Base-by-base conservation (phyloP, 1,284 basidiomycete species). In the Rhodotorula sp. region DNA sequence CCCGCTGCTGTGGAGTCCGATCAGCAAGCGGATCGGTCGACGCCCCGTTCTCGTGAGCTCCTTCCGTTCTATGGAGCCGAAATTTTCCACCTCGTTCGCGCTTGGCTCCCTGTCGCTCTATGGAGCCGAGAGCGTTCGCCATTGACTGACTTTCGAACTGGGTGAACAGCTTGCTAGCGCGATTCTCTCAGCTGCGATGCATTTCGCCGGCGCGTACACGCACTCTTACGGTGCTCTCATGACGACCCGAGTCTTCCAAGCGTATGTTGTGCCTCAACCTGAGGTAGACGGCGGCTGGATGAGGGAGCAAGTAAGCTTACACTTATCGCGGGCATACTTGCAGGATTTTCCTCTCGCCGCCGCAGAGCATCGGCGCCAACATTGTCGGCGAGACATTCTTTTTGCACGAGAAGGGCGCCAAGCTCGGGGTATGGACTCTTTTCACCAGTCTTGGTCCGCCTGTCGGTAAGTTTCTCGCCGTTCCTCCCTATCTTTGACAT, bases 371-470 rank as follows among this genome's bases (percentile, higher is more conserved):
- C 43, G 74, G 74, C 16, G 66, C 66, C 2, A 56, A 57, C 19
- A 62, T 67, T 38, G 60, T 71, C 21, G 56, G 43, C 48, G 74
- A 75, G 60, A 73, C 73, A 69, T 73, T 71, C 65, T 75, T 75
- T 66, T 55, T 43, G n/a, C 71, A 73, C 64, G 71, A 75, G 64
- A 66, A 66, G 31, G 71, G 71, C 2, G 60, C 26, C 31, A 64
- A 54, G 50, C 16, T 66, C 38, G 71, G 74, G 21, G 45, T 75
- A 14, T 75, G 74, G 74, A 72, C 74, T 6, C 56, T 73, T 1
- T 23, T 75, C 4, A 66, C 60, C 28, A 55, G 54, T 18, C 48
- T 61, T 18, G n/a, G 59, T 49, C 28, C 26, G 16, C 28, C 59
- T 10, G 54, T 55, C 26, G 50, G 50, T 52, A 16, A 52, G 50